These are phyloP conservation scores for Botryotinia narcissicola DNA, from an alignment of 2,329 filamentous ascomycete species.

Conservation along the genomic window DNA sequence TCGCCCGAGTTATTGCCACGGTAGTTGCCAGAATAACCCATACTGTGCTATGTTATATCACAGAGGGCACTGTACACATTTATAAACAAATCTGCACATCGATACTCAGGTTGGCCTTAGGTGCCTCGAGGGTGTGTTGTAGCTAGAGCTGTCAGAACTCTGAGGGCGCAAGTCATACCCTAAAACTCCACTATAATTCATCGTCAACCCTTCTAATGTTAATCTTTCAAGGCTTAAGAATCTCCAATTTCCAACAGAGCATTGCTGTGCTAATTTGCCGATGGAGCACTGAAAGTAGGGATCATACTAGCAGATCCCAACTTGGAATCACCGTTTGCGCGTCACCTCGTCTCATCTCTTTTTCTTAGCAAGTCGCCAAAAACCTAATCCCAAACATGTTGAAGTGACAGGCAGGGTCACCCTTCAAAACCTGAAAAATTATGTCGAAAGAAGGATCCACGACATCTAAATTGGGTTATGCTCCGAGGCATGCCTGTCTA, in stretches of 20 bases:
- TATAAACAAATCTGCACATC: background rate
- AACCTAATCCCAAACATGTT: constrained; percentile 36
- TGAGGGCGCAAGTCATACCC: constrained; percentile 1
- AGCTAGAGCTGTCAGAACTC: constrained; percentile 8
- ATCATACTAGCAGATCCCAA: constrained; percentile 29
- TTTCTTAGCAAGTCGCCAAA: constrained; percentile 33
- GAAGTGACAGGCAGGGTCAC: constrained; percentile 34
- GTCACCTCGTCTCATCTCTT: constrained; percentile 38
- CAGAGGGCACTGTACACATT: background rate
- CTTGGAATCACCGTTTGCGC: constrained; percentile 34
- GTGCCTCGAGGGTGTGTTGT: background rate
- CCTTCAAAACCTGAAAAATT: constrained; percentile 31
- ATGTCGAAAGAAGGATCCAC: constrained; percentile 25
- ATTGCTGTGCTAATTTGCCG: constrained; percentile 15
- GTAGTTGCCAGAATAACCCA: constrained; percentile 15
- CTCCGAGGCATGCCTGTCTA: constrained; percentile 35
- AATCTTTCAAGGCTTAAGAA: background rate
- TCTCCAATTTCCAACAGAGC: constrained; percentile 4
- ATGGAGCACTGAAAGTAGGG: constrained; percentile 10
- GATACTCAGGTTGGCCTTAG: background rate
- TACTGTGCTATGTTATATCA: background rate
- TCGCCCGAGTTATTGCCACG: constrained; percentile 17
- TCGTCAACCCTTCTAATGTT: constrained; percentile 15
- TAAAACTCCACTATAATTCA: constrained; percentile 6
- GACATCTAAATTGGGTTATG: constrained; percentile 35